Evolutionary conservation across 768 basidiomycete genomes (phyloP).

Genomic region (Auriscalpium vulgare): DNA sequence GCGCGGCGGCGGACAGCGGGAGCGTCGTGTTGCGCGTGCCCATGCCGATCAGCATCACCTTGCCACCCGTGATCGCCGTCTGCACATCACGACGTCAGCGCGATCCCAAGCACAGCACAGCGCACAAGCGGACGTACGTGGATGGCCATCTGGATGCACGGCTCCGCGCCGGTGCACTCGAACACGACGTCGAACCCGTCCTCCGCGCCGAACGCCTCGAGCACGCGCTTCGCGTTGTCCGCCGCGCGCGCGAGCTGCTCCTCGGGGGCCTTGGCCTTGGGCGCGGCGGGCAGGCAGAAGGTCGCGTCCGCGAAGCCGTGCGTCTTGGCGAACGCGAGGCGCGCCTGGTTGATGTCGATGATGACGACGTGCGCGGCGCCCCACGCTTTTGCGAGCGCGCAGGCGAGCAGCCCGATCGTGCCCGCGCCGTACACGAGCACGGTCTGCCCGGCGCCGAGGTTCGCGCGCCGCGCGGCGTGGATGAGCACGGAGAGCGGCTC

Average conservation of each 20-base stretch:
- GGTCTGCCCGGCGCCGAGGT: constrained; percentile 43
- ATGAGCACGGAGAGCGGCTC: constrained; percentile 93
- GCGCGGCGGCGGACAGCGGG: constrained; percentile 76
- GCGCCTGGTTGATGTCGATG: constrained; percentile 77
- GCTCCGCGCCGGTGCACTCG: constrained; percentile 92
- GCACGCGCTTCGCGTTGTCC: constrained; percentile 42
- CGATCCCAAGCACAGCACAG: not conserved
- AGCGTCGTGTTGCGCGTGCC: constrained; percentile 75
- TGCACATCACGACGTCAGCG: constrained; percentile 22
- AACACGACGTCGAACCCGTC: constrained; percentile 91
- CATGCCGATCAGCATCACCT: constrained; percentile 95
- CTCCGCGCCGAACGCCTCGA: constrained; percentile 47
- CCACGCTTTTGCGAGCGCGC: constrained; percentile 62
- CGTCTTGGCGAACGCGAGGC: constrained; percentile 68
- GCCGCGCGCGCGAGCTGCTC: constrained; percentile 55
- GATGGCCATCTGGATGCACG: constrained; percentile 85
- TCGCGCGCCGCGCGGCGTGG: constrained; percentile 43
- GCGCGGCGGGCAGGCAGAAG: constrained; percentile 49
- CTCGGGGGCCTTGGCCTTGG: constrained; percentile 42
- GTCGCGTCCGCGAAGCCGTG: constrained; percentile 72
- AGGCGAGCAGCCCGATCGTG: constrained; percentile 87
- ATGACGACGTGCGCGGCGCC: constrained; percentile 72
- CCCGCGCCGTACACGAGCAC: constrained; percentile 91
- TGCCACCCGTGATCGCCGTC: constrained; percentile 80
- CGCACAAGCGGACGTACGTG: constrained; percentile 49